Percentiles rank a stretch among this genome's conserved stretches.
phyloP scores from a whole-genome alignment of 2,329 filamentous ascomycete genomes.

The Acrodontium crateriforme region DNA sequence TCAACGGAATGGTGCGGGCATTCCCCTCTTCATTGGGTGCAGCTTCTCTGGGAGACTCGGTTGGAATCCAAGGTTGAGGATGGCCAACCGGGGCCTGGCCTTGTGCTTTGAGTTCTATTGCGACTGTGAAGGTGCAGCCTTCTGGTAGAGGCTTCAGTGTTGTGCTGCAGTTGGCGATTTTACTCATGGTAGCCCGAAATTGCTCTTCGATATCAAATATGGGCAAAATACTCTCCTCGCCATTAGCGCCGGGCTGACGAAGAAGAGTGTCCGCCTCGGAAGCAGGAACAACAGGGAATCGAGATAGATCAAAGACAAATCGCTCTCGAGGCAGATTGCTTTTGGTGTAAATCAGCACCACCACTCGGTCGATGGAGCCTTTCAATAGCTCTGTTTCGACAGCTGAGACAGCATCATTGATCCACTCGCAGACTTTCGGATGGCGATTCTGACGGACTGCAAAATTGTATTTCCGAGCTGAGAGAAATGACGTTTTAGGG shows the following conservation, averaged over 20 bases:
- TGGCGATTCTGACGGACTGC: slow-evolving; percentile 76
- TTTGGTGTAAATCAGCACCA: slow-evolving; percentile 41
- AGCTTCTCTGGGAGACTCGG: slow-evolving; percentile 23
- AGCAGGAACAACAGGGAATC: slow-evolving; percentile 37
- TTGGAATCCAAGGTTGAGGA: slow-evolving; percentile 47
- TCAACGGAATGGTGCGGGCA: slow-evolving; percentile 42
- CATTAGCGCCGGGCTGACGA: slow-evolving; percentile 15
- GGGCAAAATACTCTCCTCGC: slow-evolving; percentile 14
- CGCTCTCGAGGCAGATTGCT: slow-evolving; percentile 42
- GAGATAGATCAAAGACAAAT: slow-evolving; percentile 46
- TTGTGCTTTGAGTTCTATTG: slow-evolving; percentile 55
- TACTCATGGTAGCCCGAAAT: slow-evolving; percentile 51
- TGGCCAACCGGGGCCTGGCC: slow-evolving; percentile 35
- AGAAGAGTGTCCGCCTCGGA: slow-evolving; percentile 39
- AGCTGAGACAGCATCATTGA: slow-evolving; percentile 64
- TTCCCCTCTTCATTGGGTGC: slow-evolving; percentile 5
- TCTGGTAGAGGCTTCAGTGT: slow-evolving; percentile 44
- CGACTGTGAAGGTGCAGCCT: slow-evolving; percentile 62
- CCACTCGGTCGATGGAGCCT: slow-evolving; percentile 40
- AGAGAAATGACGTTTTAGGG: slow-evolving; percentile 61
- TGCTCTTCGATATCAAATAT: slow-evolving; percentile 53
- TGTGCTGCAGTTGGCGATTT: slow-evolving; percentile 46
- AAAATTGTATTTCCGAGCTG: slow-evolving; percentile 68
- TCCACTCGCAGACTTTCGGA: slow-evolving; percentile 73
- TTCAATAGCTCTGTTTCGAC: slow-evolving; percentile 55